These are phyloP conservation scores for Xylaria sp. DNA, from an alignment of 2,329 filamentous ascomycete species.

Conservation along the genomic window DNA sequence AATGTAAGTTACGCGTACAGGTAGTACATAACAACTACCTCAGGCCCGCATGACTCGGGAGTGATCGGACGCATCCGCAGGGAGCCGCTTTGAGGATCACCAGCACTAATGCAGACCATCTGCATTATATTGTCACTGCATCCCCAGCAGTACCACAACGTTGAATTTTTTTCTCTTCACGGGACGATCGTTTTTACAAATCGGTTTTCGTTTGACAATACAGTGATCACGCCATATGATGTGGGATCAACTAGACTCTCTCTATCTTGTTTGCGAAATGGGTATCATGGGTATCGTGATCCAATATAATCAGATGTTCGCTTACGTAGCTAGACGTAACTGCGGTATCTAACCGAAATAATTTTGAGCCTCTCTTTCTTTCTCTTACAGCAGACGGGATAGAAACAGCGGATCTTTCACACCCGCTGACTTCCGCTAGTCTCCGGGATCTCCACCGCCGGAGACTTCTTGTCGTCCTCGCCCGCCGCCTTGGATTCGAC, in stretches of 20 bases:
- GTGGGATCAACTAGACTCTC: not conserved
- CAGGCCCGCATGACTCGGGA: constrained; percentile 9
- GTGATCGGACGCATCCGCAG: constrained; percentile 1
- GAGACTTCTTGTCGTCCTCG: constrained; percentile 38
- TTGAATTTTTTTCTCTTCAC: constrained; percentile 1
- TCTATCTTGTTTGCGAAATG: constrained; percentile 3
- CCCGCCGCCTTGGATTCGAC: constrained; percentile 35
- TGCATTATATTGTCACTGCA: not conserved
- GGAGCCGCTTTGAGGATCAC: constrained; percentile 24
- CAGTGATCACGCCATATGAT: constrained; percentile 3
- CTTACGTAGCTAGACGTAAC: not conserved
- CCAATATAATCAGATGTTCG: not conserved
- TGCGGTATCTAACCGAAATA: constrained; percentile 9
- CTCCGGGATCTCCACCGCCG: constrained; percentile 40
- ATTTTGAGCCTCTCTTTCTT: not conserved
- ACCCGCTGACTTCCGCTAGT: constrained; percentile 34
- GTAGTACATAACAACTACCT: not conserved
- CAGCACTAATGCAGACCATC: not conserved
- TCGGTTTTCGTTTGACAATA: not conserved
- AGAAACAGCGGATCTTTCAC: constrained; percentile 21
- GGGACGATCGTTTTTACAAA: constrained; percentile 15
- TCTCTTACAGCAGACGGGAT: not conserved
- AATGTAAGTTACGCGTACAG: not conserved
- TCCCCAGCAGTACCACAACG: not conserved
- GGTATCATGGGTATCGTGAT: constrained; percentile 23